These are phyloP conservation scores for Schizopora paradoxa DNA, from an alignment of 1,284 basidiomycete species.

Conservation along the genomic window DNA sequence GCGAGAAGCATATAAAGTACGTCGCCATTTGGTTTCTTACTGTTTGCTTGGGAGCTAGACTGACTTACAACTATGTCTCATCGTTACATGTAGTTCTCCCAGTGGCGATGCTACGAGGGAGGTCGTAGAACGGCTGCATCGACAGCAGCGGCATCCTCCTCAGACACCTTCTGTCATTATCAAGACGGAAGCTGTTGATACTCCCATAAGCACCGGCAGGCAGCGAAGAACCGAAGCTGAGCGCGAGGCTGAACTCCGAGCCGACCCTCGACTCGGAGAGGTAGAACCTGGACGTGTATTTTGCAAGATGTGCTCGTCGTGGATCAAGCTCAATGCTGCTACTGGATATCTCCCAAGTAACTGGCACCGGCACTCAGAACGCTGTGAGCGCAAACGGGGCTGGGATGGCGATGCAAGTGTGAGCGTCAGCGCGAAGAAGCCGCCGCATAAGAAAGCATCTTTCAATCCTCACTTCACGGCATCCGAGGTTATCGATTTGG, in stretches of 20 bases:
- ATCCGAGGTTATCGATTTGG: constrained; percentile 13
- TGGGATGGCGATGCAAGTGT: neutral
- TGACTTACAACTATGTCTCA: neutral
- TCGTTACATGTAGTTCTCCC: neutral
- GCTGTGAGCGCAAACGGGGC: constrained; percentile 11
- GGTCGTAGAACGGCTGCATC: neutral
- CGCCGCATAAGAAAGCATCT: no score
- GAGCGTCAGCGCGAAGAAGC: no score
- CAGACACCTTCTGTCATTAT: neutral
- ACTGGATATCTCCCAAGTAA: constrained; percentile 13
- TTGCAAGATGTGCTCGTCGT: constrained; percentile 15
- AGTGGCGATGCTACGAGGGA: neutral
- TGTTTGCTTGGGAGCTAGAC: neutral
- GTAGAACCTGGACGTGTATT: constrained; percentile 19
- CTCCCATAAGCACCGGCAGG: neutral
- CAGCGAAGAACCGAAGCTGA: constrained; percentile 14
- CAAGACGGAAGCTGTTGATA: neutral
- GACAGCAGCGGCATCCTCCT: neutral
- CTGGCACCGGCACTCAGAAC: constrained; percentile 14
- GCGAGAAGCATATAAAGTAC: constrained; percentile 13
- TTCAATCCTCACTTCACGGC: constrained; percentile 9
- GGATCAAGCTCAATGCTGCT: constrained; percentile 17
- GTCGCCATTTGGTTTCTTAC: neutral
- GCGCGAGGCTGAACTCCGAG: constrained; percentile 17
- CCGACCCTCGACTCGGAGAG: constrained; percentile 15